Percentiles rank a stretch among this genome's conserved stretches.
Conservation (phyloP, 257 asterid species). For the Gentiana dahurica region DNA sequence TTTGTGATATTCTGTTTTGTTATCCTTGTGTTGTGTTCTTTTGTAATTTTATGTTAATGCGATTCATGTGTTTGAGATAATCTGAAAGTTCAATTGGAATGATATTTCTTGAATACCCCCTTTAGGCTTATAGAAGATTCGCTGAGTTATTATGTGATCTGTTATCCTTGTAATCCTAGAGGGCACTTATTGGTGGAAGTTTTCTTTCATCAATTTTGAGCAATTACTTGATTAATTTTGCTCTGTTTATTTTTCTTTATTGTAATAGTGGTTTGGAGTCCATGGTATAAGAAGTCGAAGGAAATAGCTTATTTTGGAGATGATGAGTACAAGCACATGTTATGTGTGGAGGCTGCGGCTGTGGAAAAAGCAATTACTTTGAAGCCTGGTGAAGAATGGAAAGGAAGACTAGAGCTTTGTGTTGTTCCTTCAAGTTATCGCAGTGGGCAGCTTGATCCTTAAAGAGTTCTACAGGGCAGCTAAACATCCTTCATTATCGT, state of each 20-base stretch:
- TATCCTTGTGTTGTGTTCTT: neutral
- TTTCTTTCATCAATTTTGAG: too few relatives aligned
- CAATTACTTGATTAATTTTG: neutral
- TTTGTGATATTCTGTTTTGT: constrained; percentile 7
- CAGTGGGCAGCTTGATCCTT: constrained; percentile 99
- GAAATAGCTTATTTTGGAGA: constrained; percentile 75
- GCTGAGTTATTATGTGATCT: too few relatives aligned
- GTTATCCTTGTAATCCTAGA: too few relatives aligned
- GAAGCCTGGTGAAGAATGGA: constrained; percentile 99
- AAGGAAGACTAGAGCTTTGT: constrained; percentile 82
- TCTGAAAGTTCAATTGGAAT: too few relatives aligned
- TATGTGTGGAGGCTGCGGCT: constrained; percentile 69
- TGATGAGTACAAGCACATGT: constrained; percentile 61
- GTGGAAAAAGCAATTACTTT: constrained; percentile 68
- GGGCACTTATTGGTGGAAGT: too few relatives aligned
- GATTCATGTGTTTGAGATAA: neutral
- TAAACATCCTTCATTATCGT: constrained; percentile 20
- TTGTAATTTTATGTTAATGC: neutral
- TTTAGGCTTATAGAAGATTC: too few relatives aligned
- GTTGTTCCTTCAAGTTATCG: constrained; percentile 86
- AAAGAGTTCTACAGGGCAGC: constrained; percentile 60
- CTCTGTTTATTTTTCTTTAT: neutral
- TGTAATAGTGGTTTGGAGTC: constrained; percentile 86
- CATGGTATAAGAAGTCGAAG: constrained; percentile 94
- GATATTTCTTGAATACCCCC: neutral